phyloP scores from a whole-genome alignment of 1,139 yeast species.

The Magnusiomyces ingens region DNA sequence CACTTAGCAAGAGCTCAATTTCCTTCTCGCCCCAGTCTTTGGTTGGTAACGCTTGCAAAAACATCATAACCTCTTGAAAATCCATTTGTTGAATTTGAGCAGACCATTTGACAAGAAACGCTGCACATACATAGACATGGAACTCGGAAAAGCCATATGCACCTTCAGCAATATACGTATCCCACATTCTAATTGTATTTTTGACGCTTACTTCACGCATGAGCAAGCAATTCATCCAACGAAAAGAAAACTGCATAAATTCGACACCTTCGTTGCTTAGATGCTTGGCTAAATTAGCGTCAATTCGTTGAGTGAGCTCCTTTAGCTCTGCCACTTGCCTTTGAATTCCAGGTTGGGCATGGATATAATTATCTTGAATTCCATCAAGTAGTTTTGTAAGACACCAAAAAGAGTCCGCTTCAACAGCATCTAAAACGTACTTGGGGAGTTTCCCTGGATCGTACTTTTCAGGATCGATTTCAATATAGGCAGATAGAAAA shows the following conservation, averaged over 20 bases:
- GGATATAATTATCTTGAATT: constrained; percentile 93
- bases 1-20: constrained; percentile 84
- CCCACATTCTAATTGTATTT: constrained; percentile 94
- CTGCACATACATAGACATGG: constrained; percentile 98
- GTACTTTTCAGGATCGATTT: constrained; percentile 43
- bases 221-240: constrained; percentile 97
- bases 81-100: constrained; percentile 75
- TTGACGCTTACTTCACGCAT: constrained; percentile 86
- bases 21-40: constrained; percentile 80
- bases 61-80: constrained; percentile 88
- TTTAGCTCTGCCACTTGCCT: constrained; percentile 80
- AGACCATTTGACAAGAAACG: constrained; percentile 84
- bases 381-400: constrained; percentile 83
- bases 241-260: constrained; percentile 87
- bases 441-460: constrained; percentile 61
- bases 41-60: constrained; percentile 85
- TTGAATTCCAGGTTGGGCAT: constrained; percentile 95
- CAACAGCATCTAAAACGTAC: constrained; percentile 53
- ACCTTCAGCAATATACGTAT: constrained; percentile 85
- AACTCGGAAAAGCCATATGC: constrained; percentile 85
- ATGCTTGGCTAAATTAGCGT: constrained; percentile 63
- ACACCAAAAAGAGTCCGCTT: constrained; percentile 98
- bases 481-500: constrained; percentile 61
- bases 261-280: constrained; percentile 76
- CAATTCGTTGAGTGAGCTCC: constrained; percentile 74